A percentile compares a stretch with the other conserved stretches of the same genome.
phyloP scores from a whole-genome alignment of 148 eudicot genomes.

The Chenopodium quinoa region DNA sequence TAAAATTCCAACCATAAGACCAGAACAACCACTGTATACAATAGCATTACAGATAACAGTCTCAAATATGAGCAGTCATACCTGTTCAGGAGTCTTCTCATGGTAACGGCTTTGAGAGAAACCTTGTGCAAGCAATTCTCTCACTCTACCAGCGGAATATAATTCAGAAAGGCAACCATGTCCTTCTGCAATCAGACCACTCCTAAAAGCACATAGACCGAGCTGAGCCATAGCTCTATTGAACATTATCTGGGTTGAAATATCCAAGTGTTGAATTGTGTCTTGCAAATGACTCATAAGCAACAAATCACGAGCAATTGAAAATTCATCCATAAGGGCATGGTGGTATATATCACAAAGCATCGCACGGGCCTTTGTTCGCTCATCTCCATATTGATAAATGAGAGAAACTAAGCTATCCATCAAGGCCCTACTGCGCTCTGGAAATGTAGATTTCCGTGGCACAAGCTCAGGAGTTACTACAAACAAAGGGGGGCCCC shows the following conservation, averaged over 20 bases:
- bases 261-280: conserved; percentile 74
- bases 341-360: conserved; percentile 92
- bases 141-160: conserved; percentile 90
- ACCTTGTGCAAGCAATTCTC: conserved; percentile 90
- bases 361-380: conserved; percentile 95
- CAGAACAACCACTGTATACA: neutral
- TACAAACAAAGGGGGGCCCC: conserved; percentile 68
- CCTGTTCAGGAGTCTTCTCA: conserved; percentile 96
- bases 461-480: conserved; percentile 66
- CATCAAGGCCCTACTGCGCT: conserved; percentile 74
- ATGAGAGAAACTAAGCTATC: conserved; percentile 79
- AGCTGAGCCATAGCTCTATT: conserved; percentile 94
- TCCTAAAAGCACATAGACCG: conserved; percentile 83
- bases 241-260: conserved; percentile 82
- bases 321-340: conserved; percentile 77
- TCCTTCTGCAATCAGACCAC: conserved; percentile 66
- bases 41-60: neutral
- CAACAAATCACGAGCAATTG: conserved; percentile 72
- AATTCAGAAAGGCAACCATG: conserved; percentile 81
- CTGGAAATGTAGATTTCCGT: conserved; percentile 70
- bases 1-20: neutral
- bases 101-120: conserved; percentile 84
- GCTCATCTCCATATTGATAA: conserved; percentile 80
- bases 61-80: conserved; percentile 11
- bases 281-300: conserved; percentile 96